Base-by-base conservation (phyloP, 2,329 filamentous ascomycete genomes). In the Epichloe sp. region DNA sequence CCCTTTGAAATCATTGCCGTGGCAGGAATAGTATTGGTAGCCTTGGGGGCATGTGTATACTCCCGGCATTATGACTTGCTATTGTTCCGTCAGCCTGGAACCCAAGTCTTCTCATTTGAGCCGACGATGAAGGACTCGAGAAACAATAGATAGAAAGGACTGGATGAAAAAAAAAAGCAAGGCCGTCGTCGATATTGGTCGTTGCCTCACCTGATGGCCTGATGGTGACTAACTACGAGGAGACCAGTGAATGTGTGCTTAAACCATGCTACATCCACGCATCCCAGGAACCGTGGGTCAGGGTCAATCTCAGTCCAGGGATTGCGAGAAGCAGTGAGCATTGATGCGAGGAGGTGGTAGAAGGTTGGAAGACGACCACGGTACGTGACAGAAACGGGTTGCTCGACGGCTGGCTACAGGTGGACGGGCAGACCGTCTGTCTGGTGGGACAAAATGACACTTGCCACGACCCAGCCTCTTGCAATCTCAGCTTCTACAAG, bases 21-120 rank as follows among this genome's bases (percentile, higher is more conserved):
- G 53, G 55, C 73, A 77, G 23, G 53, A 47, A 55, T 71, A 75
- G 54, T 63, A 73, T 34, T 48, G 35, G 19, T 55, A 56, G 52
- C 62, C 64, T 7, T 52, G 3, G 6, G 60, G 53, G 46, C 71
- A 73, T 46, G 21, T 7, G 31, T 17, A 37, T 26, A 2, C 34
- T 46, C 4, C 23, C 17, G 21, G 6, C 49, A 49, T 44, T 5
- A 15, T 38, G 34, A 12, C 14, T 38, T 44, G 43, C 35, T 46
- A 19, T 46, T 21, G 31, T 17, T 11, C 14, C 8, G 43, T 35
- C 26, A 45, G 12, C 11, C 43, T 17, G 26, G 26, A 19, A 14
- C 12, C n/a, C 43, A 4, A 7, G 6, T 19, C n/a, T 11, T 44
- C 5, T 10, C 7, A 5, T 44, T 44, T 7, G 42, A 23, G 14